These are phyloP conservation scores for Apiospora phragmitis DNA, from an alignment of 2,329 filamentous ascomycete genomes.

Conservation along the genomic window DNA sequence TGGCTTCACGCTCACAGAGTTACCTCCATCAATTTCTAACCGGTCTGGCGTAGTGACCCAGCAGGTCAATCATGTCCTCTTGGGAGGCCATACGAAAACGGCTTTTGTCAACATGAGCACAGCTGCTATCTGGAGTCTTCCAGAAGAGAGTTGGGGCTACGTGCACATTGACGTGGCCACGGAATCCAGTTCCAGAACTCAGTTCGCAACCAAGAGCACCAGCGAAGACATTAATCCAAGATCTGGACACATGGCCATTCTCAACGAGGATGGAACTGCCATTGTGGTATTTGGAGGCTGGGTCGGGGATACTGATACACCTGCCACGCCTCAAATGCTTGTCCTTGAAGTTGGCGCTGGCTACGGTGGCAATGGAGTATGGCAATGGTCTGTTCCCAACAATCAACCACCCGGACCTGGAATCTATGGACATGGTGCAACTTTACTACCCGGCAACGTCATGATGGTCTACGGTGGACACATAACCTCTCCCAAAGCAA, in stretches of 20 bases:
- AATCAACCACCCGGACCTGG: conserved; percentile 47
- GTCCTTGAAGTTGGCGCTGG: conserved; percentile 74
- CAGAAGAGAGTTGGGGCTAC: conserved; percentile 85
- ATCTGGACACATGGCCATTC: conserved; percentile 84
- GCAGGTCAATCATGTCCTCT: conserved; percentile 74
- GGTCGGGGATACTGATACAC: conserved; percentile 77
- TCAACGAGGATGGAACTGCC: conserved; percentile 76
- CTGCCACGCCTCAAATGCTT: conserved; percentile 80
- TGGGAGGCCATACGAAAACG: conserved; percentile 79
- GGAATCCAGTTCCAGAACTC: conserved; percentile 46
- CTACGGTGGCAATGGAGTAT: conserved; percentile 69
- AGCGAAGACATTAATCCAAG: conserved; percentile 66
- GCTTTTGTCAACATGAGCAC: conserved; percentile 96
- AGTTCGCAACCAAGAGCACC: conserved; percentile 53
- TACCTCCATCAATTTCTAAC: conserved; percentile 71
- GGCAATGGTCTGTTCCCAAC: conserved; percentile 69
- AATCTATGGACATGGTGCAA: conserved; percentile 65
- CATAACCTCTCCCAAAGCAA: conserved; percentile 40
- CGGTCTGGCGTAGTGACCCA: conserved; percentile 66
- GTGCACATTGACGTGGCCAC: conserved; percentile 54
- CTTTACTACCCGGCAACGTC: conserved; percentile 64
- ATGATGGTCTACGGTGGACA: conserved; percentile 69
- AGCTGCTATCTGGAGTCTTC: conserved; percentile 82
- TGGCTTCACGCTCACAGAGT: conserved; percentile 78
- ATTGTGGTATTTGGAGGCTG: conserved; percentile 86